Base-by-base conservation (phyloP, 1,284 basidiomycete genomes). In the Tremellales sp. region DNA sequence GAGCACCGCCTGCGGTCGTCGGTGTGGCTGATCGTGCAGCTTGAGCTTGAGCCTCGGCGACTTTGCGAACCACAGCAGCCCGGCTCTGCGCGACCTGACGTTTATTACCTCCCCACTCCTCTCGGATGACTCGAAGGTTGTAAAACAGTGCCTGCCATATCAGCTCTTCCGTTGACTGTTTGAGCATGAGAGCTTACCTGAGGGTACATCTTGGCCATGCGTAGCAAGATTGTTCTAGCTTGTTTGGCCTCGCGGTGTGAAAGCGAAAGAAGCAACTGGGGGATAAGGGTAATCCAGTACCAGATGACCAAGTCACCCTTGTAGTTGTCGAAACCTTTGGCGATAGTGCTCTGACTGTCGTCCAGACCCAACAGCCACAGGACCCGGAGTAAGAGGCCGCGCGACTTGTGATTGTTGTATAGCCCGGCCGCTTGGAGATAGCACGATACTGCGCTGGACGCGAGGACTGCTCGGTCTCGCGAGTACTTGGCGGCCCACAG, bases 211-310 rank as follows among this genome's bases (percentile, higher is more conserved):
- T 94, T 92, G 35, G 94, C 93, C 49, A 99, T 82, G 58, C 89
- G 88, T 54, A 94, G 79, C 41, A 99, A 79, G 45, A 98, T 82
- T 68, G 87, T 86, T 15, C 92, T 82, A 0, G 92, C 94, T 70
- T 94, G 93, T 62, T 89, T 89, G 27, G 89, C 86, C 74, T 99
- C 96, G 44, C 89, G 83, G 56, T 94, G 86, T 6, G 88, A 88
- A 23, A 98, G 80, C 3, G 92, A 91, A 45, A 89, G 75, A 57
- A 93, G 84, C n/a, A 99, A 80, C 67, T 99, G 96, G 13, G 96
- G 96, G 44, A 97, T 93, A 49, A 97, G 80, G 1, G 93, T 89
- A 62, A 98, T 96, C 96, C 96, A 99, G 74, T 92, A 97, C 96
- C 96, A 99, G 60, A 89, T 88, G 11, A 92, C 92, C 6, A 89